A percentile compares a stretch with the other conserved stretches of the same genome.
These are phyloP conservation scores for Tuber indicum DNA, from an alignment of 495 filamentous ascomycete species.

Conservation along the genomic window DNA sequence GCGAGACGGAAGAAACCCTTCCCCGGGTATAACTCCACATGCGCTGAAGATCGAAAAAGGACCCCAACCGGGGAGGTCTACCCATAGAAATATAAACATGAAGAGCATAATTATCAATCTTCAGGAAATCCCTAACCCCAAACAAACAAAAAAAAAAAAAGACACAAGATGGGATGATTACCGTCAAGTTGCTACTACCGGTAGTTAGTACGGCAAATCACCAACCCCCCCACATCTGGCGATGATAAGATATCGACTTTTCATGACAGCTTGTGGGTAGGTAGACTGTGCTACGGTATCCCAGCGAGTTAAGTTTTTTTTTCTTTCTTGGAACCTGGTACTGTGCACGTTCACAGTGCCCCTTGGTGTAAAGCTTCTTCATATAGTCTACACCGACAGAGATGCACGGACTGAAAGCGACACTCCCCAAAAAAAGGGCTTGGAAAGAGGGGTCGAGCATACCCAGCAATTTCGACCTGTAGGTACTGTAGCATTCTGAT, in stretches of 20 bases:
- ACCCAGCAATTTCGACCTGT: neutral
- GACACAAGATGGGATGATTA: neutral
- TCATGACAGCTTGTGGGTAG: neutral
- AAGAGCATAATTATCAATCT: too few relatives aligned
- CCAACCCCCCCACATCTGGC: neutral
- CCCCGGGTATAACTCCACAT: neutral
- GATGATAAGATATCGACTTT: neutral
- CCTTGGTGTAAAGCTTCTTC: neutral
- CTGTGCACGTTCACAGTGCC: neutral
- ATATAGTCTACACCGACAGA: too few relatives aligned
- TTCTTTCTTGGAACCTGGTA: neutral
- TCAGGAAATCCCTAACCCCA: too few relatives aligned
- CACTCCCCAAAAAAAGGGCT: too few relatives aligned
- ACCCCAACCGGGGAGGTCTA: too few relatives aligned
- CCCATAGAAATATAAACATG: too few relatives aligned
- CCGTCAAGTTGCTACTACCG: neutral
- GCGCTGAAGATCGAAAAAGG: too few relatives aligned
- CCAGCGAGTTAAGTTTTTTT: neutral
- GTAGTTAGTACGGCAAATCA: neutral
- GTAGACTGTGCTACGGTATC: neutral
- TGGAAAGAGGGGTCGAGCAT: neutral
- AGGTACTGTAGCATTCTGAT: neutral
- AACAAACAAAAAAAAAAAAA: neutral
- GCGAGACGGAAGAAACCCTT: neutral
- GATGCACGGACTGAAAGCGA: too few relatives aligned